These are phyloP conservation scores for Wallacemonas sp. DNA, from an alignment of 208 protist species.

Conservation along the genomic window DNA sequence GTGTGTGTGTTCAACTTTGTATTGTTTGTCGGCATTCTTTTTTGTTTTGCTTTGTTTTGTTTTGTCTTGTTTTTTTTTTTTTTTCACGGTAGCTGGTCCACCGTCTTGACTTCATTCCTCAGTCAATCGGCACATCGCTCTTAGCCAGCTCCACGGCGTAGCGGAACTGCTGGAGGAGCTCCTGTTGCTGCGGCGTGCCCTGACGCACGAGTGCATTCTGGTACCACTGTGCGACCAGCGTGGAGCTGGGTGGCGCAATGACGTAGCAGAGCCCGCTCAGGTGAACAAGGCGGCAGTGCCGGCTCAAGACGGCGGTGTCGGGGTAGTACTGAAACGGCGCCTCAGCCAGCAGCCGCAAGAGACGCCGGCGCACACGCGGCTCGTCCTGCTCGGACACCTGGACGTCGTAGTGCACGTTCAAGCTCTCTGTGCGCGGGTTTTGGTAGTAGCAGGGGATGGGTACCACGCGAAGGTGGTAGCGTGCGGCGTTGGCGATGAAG, in stretches of 20 bases:
- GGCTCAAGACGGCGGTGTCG: slow-evolving; percentile 51
- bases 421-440: slow-evolving; percentile 24
- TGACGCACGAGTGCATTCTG: slow-evolving; percentile 62
- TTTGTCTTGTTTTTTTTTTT: neutral
- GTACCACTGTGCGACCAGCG: slow-evolving; percentile 68
- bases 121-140: slow-evolving; percentile 4
- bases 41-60: neutral
- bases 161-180: slow-evolving; percentile 50
- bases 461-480: slow-evolving; percentile 60
- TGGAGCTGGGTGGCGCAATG: slow-evolving; percentile 29
- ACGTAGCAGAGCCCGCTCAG: slow-evolving; percentile 70
- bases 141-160: slow-evolving; percentile 25
- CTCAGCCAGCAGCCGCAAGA: slow-evolving; percentile 48
- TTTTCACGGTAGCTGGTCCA: neutral
- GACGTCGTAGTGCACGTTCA: slow-evolving; percentile 49
- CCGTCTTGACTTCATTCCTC: neutral
- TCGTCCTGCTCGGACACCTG: slow-evolving; percentile 36
- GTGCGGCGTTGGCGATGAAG: slow-evolving; percentile 63
- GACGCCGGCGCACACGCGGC: slow-evolving; percentile 36
- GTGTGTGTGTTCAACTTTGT: too few species aligned
- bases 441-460: slow-evolving; percentile 50
- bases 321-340: slow-evolving; percentile 57
- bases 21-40: too few species aligned
- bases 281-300: slow-evolving; percentile 75
- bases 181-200: slow-evolving; percentile 54